These are phyloP conservation scores for Tritrichomonas musculus DNA, from an alignment of 208 protist species.

Conservation along the genomic window DNA sequence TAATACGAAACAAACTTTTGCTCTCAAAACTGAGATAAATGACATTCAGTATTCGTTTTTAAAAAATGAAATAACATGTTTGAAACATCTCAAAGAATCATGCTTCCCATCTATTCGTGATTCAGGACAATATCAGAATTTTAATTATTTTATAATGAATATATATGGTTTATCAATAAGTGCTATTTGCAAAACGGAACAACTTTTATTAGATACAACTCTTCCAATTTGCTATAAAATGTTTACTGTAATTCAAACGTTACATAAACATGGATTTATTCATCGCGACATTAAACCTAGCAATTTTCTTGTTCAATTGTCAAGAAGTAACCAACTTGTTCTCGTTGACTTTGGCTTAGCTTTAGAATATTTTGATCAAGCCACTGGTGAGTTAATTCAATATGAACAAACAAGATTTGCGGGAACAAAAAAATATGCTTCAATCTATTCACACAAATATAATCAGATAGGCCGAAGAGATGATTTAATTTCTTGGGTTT, in stretches of 20 bases:
- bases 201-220: not conserved
- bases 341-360: not conserved
- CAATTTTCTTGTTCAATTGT: not conserved
- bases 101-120: not conserved
- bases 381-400: not conserved
- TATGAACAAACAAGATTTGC: not conserved
- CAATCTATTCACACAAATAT: not conserved
- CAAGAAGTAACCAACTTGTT: not conserved
- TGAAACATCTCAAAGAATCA: not conserved
- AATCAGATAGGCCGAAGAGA: not conserved
- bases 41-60: not conserved
- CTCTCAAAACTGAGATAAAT: not conserved
- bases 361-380: not conserved
- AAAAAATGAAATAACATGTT: not conserved
- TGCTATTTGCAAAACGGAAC: not conserved
- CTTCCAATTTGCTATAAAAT: not conserved
- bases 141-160: not conserved
- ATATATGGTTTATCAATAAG: not conserved
- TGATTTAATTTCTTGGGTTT: slow-evolving; percentile 9
- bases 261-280: not conserved
- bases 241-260: not conserved
- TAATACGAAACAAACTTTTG: not conserved
- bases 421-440: not conserved
- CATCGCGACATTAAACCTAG: not conserved
- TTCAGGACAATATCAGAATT: not conserved